A percentile compares a stretch with the other conserved stretches of the same genome.
Evolutionary conservation across 768 basidiomycete genomes (phyloP).

Genomic region (Lentinus brumalis): DNA sequence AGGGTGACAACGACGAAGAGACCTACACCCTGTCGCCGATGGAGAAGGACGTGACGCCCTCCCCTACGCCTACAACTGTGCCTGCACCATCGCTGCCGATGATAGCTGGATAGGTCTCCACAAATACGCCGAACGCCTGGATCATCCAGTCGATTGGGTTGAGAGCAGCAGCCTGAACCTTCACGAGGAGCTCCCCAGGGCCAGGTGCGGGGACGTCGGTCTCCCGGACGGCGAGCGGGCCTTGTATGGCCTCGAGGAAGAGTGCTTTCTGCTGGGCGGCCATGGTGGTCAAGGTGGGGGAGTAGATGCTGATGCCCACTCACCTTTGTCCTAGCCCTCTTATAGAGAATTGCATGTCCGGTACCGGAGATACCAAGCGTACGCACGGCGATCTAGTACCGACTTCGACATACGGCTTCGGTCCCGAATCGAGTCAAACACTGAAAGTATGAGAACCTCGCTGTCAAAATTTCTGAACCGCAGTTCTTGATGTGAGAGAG

Average conservation of each 20-base stretch:
- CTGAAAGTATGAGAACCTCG: too few relatives aligned
- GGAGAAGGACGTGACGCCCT: constrained; percentile 35
- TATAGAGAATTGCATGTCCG: not conserved
- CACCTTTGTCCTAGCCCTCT: not conserved
- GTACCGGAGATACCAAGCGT: too few relatives aligned
- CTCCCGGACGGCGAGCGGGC: constrained; percentile 1
- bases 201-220: constrained; percentile 18
- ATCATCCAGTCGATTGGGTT: constrained; percentile 42
- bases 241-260: constrained; percentile 10
- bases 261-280: constrained; percentile 20
- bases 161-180: constrained; percentile 30
- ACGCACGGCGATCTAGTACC: too few relatives aligned
- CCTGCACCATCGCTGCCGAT: constrained; percentile 34
- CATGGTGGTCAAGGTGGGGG: not conserved
- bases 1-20: not conserved
- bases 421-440: too few relatives aligned
- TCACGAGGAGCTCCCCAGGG: constrained; percentile 30
- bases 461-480: too few relatives aligned
- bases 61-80: constrained; percentile 40
- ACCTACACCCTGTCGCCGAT: constrained; percentile 46
- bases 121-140: constrained; percentile 32
- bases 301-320: too few relatives aligned
- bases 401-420: too few relatives aligned
- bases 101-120: constrained; percentile 35
- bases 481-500: too few relatives aligned